Conservation (phyloP, 345 rosid genomes). For the Firmiana major region DNA sequence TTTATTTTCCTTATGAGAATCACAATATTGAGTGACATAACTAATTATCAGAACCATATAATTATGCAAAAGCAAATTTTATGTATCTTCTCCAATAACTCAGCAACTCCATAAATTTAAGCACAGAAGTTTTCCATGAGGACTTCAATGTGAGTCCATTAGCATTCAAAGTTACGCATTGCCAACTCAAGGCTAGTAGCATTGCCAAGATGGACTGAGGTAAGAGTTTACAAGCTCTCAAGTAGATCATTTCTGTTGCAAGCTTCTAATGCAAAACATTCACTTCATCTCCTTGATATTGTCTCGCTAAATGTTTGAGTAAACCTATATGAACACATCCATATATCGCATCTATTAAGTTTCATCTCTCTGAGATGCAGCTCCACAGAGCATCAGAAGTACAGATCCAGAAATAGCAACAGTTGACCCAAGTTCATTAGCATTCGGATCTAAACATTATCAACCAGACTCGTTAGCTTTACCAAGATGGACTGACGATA, state of each 20-base stretch:
- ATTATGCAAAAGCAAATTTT: no score
- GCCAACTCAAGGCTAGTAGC: constrained; percentile 35
- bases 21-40: not conserved
- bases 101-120: constrained; percentile 14
- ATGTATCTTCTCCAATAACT: constrained; percentile 20
- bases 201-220: constrained; percentile 63
- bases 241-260: not conserved
- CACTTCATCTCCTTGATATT: not conserved
- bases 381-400: no score
- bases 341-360: not conserved
- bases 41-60: no score
- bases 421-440: no score
- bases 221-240: not conserved
- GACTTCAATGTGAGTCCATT: constrained; percentile 39
- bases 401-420: no score
- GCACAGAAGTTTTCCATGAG: constrained; percentile 17
- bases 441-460: not conserved
- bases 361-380: not conserved
- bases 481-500: not conserved
- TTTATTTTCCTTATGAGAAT: not conserved
- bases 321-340: not conserved
- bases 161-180: constrained; percentile 47
- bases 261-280: not conserved
- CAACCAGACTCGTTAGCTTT: not conserved
- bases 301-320: not conserved